phyloP scores from a whole-genome alignment of 192 early-diverging fungal species.

The Spizellomyces punctatus region DNA sequence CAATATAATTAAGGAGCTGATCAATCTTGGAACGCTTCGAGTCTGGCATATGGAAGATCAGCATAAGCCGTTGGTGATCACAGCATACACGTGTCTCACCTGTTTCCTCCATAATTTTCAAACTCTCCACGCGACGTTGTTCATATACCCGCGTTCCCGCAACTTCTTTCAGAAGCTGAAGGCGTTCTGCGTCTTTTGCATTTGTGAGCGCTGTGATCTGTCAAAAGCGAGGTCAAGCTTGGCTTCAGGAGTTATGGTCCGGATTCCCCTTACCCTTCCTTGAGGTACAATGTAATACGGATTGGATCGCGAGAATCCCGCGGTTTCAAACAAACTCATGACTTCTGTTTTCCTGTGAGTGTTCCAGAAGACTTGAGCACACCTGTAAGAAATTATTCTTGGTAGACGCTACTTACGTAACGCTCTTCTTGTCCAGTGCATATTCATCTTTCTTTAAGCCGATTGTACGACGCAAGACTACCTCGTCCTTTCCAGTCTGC shows the following conservation, averaged over 20 bases:
- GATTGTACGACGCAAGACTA: conserved; percentile 89
- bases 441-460: conserved; percentile 98
- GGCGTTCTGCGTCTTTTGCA: conserved; percentile 87
- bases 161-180: conserved; percentile 94
- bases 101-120: conserved; percentile 92
- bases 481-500: conserved; percentile 87
- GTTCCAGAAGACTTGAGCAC: neutral
- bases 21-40: conserved; percentile 84
- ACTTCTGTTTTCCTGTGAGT: conserved; percentile 81
- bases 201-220: conserved; percentile 92
- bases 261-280: conserved; percentile 67
- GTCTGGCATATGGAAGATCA: conserved; percentile 44
- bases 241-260: neutral
- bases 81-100: conserved; percentile 43
- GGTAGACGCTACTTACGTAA: conserved; percentile 54
- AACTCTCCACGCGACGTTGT: conserved; percentile 82
- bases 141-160: conserved; percentile 97
- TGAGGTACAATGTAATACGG: conserved; percentile 99
- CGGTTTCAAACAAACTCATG: conserved; percentile 90
- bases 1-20: conserved; percentile 84
- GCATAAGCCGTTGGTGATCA: neutral
- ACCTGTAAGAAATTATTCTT: conserved; percentile 1
- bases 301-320: conserved; percentile 95
- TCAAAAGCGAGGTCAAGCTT: conserved; percentile 4
- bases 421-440: conserved; percentile 90